Conservation (phyloP, 441 rosid genomes). For the Sinapis alba region DNA sequence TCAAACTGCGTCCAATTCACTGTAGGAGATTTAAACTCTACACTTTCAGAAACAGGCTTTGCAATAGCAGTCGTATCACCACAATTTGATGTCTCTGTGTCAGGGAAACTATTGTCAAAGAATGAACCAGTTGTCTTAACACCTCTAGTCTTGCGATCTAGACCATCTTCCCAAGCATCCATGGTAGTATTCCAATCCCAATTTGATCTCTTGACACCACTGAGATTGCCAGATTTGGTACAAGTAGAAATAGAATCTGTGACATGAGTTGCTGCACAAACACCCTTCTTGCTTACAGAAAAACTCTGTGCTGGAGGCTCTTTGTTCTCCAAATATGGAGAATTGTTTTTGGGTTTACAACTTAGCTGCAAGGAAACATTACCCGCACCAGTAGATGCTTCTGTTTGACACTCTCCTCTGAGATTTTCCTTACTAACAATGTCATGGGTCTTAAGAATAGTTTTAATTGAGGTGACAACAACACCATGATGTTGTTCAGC, state of each 20-base stretch:
- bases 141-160: slow-evolving; percentile 38
- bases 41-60: slow-evolving; percentile 33
- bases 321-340: slow-evolving; percentile 34
- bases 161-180: slow-evolving; percentile 79
- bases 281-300: slow-evolving; percentile 54
- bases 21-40: slow-evolving; percentile 29
- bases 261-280: slow-evolving; percentile 30
- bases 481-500: slow-evolving; percentile 7
- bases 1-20: slow-evolving; percentile 30
- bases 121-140: slow-evolving; percentile 36
- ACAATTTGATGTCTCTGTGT: slow-evolving; percentile 39
- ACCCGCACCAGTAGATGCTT: slow-evolving; percentile 45
- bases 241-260: slow-evolving; percentile 35
- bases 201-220: slow-evolving; percentile 54
- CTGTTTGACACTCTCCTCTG: slow-evolving; percentile 36
- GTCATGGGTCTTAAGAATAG: slow-evolving; percentile 33
- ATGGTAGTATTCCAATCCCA: slow-evolving; percentile 91
- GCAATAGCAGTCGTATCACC: slow-evolving; percentile 28
- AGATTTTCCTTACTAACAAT: slow-evolving; percentile 30
- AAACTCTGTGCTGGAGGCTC: slow-evolving; percentile 53
- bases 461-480: slow-evolving; percentile 3
- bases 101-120: slow-evolving; percentile 33
- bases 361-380: slow-evolving; percentile 4
- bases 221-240: slow-evolving; percentile 32
- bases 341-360: slow-evolving; percentile 33